These are phyloP conservation scores for Pichia cephalocereana DNA, from an alignment of 805 yeast species.

Conservation along the genomic window DNA sequence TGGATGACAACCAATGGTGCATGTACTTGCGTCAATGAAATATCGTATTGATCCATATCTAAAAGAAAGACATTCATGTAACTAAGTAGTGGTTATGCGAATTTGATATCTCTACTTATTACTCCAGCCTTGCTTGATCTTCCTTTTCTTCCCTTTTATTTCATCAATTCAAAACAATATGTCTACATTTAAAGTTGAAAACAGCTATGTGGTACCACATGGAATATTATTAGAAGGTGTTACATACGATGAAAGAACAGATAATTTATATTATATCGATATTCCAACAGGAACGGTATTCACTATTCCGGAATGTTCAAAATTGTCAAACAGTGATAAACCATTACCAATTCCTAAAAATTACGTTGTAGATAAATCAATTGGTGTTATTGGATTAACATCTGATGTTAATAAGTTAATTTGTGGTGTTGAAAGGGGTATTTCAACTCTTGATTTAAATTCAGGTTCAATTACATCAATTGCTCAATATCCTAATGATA, in stretches of 20 bases:
- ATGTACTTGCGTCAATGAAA: constrained; percentile 24
- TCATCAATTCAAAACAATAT: too few relatives aligned
- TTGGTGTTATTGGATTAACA: constrained; percentile 72
- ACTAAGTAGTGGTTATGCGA: too few relatives aligned
- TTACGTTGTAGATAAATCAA: constrained; percentile 28
- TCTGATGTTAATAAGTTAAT: constrained; percentile 42
- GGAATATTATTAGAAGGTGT: constrained; percentile 58
- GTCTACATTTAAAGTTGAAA: not conserved
- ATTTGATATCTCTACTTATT: too few relatives aligned
- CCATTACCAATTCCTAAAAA: constrained; percentile 26
- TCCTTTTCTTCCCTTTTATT: not conserved
- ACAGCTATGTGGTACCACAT: constrained; percentile 20
- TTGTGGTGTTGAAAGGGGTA: constrained; percentile 58
- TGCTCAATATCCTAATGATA: constrained; percentile 31
- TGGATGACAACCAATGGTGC: constrained; percentile 35
- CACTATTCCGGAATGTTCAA: constrained; percentile 7
- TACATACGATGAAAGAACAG: constrained; percentile 48
- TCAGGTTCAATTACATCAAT: constrained; percentile 30
- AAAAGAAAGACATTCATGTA: too few relatives aligned
- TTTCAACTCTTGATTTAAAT: constrained; percentile 43
- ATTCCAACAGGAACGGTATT: constrained; percentile 31
- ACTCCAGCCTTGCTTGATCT: not conserved
- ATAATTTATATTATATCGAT: constrained; percentile 43
- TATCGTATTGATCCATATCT: constrained; percentile 32
- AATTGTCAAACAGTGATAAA: not conserved